Evolutionary conservation across 129 eudicot species (phyloP).

Genomic region (Flaveria brownii): DNA sequence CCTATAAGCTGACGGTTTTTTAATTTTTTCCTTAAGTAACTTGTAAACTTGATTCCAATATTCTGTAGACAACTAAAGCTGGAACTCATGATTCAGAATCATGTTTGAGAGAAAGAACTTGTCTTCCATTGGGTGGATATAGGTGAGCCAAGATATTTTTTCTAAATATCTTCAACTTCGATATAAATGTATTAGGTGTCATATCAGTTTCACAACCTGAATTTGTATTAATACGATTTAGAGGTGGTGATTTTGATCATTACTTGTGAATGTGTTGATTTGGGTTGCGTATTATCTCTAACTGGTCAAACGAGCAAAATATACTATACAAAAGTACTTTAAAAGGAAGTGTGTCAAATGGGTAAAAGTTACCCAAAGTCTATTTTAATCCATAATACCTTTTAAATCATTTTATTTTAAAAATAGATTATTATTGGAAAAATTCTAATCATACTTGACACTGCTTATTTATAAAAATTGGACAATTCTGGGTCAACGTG

Average conservation of each 20-base stretch:
- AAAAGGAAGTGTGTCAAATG: background rate
- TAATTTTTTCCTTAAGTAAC: background rate
- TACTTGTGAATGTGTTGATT: background rate
- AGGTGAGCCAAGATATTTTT: slow-evolving; percentile 56
- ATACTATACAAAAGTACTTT: background rate
- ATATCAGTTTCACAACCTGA: background rate
- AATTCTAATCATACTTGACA: background rate
- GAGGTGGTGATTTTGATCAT: background rate
- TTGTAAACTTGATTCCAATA: slow-evolving; percentile 9
- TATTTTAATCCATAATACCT: background rate
- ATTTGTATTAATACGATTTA: background rate
- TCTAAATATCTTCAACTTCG: slow-evolving; percentile 8
- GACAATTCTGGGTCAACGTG: background rate
- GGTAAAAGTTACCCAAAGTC: background rate
- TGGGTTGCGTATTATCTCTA: background rate
- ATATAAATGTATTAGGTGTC: background rate
- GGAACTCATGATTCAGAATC: slow-evolving; percentile 91
- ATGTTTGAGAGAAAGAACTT: slow-evolving; percentile 74
- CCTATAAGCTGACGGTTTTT: background rate
- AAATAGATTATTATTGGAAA: background rate
- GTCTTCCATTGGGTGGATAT: slow-evolving; percentile 98
- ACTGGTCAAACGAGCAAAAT: slow-evolving; percentile 3
- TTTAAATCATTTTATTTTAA: background rate
- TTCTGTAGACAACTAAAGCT: slow-evolving; percentile 82
- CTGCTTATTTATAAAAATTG: background rate